A percentile compares a stretch with the other conserved stretches of the same genome.
These are phyloP conservation scores for Cyclotella atomus DNA, from an alignment of 108 stramenopile genomes.

Conservation along the genomic window DNA sequence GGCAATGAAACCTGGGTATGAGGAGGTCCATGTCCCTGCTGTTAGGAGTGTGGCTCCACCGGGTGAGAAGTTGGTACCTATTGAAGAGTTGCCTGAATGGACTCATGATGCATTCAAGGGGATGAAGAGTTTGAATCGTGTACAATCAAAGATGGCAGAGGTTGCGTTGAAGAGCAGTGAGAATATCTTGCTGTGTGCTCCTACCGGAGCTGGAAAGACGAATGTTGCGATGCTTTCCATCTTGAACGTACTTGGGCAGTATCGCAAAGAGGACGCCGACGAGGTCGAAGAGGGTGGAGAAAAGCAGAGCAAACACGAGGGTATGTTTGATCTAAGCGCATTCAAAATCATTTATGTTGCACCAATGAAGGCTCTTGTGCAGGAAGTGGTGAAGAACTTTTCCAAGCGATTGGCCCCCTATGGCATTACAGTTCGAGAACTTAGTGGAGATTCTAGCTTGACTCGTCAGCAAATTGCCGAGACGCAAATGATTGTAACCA, in stretches of 20 bases:
- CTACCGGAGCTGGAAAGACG: slow-evolving; percentile 99
- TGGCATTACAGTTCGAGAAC: slow-evolving; percentile 93
- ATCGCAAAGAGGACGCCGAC: slow-evolving; percentile 59
- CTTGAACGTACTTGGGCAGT: slow-evolving; percentile 95
- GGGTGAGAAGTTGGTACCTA: slow-evolving; percentile 80
- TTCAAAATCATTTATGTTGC: slow-evolving; percentile 99
- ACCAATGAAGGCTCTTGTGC: slow-evolving; percentile 99
- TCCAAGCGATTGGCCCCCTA: slow-evolving; percentile 87
- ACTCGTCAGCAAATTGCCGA: slow-evolving; percentile 95
- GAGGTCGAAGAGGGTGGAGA: slow-evolving; percentile 46
- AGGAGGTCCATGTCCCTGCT: slow-evolving; percentile 99
- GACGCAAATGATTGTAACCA: slow-evolving; percentile 98
- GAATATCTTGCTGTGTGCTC: slow-evolving; percentile 98
- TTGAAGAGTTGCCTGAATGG: slow-evolving; percentile 95
- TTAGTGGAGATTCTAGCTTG: slow-evolving; percentile 98
- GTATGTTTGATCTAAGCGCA: slow-evolving; percentile 74
- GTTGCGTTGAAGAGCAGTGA: slow-evolving; percentile 89
- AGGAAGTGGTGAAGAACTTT: slow-evolving; percentile 98
- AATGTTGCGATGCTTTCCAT: slow-evolving; percentile 94
- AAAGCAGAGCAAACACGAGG: slow-evolving; percentile 56
- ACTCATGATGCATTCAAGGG: slow-evolving; percentile 92
- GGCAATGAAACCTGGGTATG: slow-evolving; percentile 95
- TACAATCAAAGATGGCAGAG: slow-evolving; percentile 94
- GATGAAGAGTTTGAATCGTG: slow-evolving; percentile 96
- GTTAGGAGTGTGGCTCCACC: slow-evolving; percentile 73